Base-by-base conservation (phyloP, 2,329 filamentous ascomycete genomes). In the Rugonectria rugulosa region DNA sequence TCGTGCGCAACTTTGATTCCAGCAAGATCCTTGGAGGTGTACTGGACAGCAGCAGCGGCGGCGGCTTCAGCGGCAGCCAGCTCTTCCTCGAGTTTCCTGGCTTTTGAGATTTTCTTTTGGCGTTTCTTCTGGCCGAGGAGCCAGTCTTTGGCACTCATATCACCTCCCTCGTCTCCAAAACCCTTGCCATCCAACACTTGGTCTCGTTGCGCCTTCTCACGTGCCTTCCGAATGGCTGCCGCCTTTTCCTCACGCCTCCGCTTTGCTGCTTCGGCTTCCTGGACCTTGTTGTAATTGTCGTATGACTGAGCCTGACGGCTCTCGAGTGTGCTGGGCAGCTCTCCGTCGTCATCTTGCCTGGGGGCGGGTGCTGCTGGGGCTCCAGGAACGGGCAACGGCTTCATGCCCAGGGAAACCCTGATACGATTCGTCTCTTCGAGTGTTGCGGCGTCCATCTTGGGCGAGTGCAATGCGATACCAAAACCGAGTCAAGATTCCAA, bases 351-450 rank as follows among this genome's bases (percentile, higher is more conserved):
- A 53, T 77, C 82, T 52, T 80, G 79, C 50, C 78, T 80, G 54
- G 88, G 87, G 17, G 90, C 53, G 12, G 68, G 59, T 14, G 50
- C 36, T 38, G 75, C 74, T 46, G 79, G 81, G 55, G 81, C 82
- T 63, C 91, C 91, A 21, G 93, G 90, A 10, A 96, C 90, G 20
- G 92, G 91, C 68, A 98, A 79, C 21, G 92, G 93, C 71, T 94
- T 91, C 80, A 97, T 87, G 70, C 94, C 94, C 78, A 97, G 86
- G 44, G 92, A 91, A 67, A 88, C 82, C 68, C 94, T 92, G 69
- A 97, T 89, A 71, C 93, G 90, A 79, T 98, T 98, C 63, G 91
- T 92, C 81, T 97, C 92, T 75, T 96, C 91, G 70, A 98, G 93
- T 23, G 90, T 88, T 38, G 91, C 85, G 66, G 87, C 80, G 72